Percentiles rank a stretch among this genome's conserved stretches.
These are phyloP conservation scores for Fusarium udum DNA, from an alignment of 2,329 filamentous ascomycete species.

Conservation along the genomic window DNA sequence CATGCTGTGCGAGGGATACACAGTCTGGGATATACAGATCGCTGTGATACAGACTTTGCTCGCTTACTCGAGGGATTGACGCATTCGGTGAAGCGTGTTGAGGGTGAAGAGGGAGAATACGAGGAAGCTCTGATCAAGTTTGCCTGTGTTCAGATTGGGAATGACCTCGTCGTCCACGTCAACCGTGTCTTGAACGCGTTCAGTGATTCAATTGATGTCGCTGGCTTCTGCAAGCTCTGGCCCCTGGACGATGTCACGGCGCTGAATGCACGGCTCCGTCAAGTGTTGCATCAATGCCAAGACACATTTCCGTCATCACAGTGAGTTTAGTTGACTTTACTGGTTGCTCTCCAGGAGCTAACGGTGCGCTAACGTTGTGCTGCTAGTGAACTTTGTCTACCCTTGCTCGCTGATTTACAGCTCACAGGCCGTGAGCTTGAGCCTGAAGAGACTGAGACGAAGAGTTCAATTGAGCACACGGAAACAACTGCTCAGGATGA, in stretches of 20 bases:
- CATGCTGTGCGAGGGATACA: constrained; percentile 17
- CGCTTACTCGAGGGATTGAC: constrained; percentile 4
- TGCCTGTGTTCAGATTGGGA: constrained; percentile 40
- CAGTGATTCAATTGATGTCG: not conserved
- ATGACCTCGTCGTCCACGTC: constrained; percentile 40
- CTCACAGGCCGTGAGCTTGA: not conserved
- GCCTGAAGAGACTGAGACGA: not conserved
- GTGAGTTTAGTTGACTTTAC: constrained; percentile 6
- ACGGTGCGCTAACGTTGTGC: not conserved
- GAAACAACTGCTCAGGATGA: not conserved
- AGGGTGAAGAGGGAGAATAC: not conserved
- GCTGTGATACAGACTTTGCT: constrained; percentile 6
- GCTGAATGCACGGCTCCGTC: constrained; percentile 28
- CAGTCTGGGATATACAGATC: not conserved
- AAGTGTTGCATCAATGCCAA: constrained; percentile 23
- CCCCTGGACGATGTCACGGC: constrained; percentile 27
- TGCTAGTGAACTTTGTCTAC: not conserved
- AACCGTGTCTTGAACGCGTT: constrained; percentile 3
- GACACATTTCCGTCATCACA: not conserved
- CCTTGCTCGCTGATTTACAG: not conserved
- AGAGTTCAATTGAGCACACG: not conserved
- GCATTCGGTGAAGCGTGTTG: constrained; percentile 5
- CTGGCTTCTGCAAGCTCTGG: constrained; percentile 33
- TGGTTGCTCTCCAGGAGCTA: not conserved
- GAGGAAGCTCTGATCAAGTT: constrained; percentile 13